Percentiles rank a stretch among this genome's conserved stretches.
Conservation (phyloP, 2,329 filamentous ascomycete genomes). For the Fusarium dimerum region DNA sequence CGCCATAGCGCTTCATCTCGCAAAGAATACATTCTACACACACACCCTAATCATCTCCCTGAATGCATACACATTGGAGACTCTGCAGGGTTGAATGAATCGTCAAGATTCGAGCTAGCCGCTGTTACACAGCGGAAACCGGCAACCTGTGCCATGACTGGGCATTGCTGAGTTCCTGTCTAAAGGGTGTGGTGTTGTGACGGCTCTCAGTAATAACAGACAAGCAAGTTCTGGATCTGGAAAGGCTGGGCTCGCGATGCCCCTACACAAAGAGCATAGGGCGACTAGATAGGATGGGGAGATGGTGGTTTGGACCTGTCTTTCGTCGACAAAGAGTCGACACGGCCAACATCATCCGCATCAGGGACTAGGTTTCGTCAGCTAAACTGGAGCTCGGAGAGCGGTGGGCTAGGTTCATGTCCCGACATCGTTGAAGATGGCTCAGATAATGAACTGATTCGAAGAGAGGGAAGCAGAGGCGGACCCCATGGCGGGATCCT, state of each 20-base stretch:
- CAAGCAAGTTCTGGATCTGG: neutral
- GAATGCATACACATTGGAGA: no score
- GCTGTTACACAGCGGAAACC: neutral
- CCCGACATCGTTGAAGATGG: conserved; percentile 26
- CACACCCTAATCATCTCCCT: no score
- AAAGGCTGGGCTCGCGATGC: neutral
- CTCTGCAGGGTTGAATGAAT: neutral
- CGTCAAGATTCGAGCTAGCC: neutral
- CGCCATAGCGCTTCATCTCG: no score
- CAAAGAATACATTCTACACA: no score
- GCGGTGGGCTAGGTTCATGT: conserved; percentile 21
- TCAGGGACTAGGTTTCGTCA: conserved; percentile 13
- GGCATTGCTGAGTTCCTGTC: neutral
- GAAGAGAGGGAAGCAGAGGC: conserved; percentile 9
- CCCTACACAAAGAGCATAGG: neutral
- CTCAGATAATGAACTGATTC: conserved; percentile 23
- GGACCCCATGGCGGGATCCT: conserved; percentile 16
- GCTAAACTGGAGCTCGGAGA: conserved; percentile 12
- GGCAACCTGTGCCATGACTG: neutral
- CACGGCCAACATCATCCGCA: neutral
- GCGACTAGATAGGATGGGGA: neutral
- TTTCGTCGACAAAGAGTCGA: neutral
- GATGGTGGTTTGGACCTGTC: neutral
- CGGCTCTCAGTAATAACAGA: neutral
- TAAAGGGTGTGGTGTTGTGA: neutral